Percentiles rank a stretch among this genome's conserved stretches.
These are phyloP conservation scores for Trypanosoma avium DNA, from an alignment of 208 protist genomes.

Conservation along the genomic window DNA sequence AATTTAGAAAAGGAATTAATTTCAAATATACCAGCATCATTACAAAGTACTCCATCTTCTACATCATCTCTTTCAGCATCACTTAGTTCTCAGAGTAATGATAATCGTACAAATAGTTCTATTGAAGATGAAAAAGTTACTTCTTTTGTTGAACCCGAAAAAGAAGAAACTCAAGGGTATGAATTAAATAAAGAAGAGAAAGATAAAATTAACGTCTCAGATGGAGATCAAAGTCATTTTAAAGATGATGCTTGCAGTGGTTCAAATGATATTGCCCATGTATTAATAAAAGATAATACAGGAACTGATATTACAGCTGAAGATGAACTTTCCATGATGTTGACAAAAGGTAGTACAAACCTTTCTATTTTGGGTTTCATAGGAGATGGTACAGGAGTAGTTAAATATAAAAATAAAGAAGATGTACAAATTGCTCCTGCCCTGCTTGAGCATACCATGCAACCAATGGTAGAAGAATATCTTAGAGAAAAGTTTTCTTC, in stretches of 20 bases:
- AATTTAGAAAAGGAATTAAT: neutral
- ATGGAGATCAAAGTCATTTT: neutral
- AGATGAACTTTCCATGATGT: conserved; percentile 13
- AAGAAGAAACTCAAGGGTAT: neutral
- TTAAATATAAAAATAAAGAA: too few species aligned
- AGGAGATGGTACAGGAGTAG: too few species aligned
- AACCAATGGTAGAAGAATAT: too few species aligned
- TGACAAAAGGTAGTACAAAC: conserved; percentile 5
- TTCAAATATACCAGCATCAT: neutral
- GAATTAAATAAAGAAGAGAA: neutral
- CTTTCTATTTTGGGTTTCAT: too few species aligned
- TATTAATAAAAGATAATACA: neutral
- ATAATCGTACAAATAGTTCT: neutral
- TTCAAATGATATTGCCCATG: neutral
- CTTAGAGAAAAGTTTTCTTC: too few species aligned
- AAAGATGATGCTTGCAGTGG: neutral
- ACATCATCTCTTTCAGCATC: neutral
- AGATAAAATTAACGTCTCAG: neutral
- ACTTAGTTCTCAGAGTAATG: neutral
- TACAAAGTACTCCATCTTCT: neutral
- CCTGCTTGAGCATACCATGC: too few species aligned
- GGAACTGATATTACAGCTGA: neutral
- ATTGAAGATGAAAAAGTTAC: neutral
- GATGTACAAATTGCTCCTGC: too few species aligned
- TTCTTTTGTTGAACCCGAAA: neutral